phyloP scores from a whole-genome alignment of 2,329 filamentous ascomycete genomes.

The Lachnellula willkommii region DNA sequence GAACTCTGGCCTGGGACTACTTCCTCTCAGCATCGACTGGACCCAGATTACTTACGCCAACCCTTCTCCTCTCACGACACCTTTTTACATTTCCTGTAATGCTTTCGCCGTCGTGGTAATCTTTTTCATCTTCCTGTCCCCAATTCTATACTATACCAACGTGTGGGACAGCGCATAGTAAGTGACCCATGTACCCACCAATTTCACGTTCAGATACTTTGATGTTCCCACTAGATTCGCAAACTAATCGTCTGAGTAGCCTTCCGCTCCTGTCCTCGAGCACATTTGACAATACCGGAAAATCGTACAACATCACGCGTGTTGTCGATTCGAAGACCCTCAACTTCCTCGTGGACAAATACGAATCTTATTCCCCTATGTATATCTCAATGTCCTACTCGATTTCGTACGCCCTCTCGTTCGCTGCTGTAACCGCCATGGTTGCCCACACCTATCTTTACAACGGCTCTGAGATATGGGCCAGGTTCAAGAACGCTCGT shows the following conservation, averaged over 20 bases:
- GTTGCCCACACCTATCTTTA: conserved; percentile 63
- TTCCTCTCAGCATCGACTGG: conserved; percentile 73
- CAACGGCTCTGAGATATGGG: conserved; percentile 61
- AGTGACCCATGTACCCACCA: background rate
- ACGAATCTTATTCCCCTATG: conserved; percentile 64
- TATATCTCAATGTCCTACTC: conserved; percentile 69
- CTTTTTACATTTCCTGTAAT: conserved; percentile 70
- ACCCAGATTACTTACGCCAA: conserved; percentile 32
- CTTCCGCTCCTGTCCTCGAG: conserved; percentile 63
- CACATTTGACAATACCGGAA: conserved; percentile 68
- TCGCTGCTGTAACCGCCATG: conserved; percentile 63
- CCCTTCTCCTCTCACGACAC: conserved; percentile 40
- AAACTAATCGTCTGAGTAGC: conserved; percentile 5
- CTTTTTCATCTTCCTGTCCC: conserved; percentile 56
- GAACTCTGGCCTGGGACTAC: conserved; percentile 55
- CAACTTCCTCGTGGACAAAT: conserved; percentile 49
- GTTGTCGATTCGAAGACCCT: conserved; percentile 59
- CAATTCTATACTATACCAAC: conserved; percentile 58
- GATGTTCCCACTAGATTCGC: background rate
- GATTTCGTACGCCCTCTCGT: conserved; percentile 63
- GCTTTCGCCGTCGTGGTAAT: conserved; percentile 60
- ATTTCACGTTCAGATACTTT: background rate
- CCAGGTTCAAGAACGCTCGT: conserved; percentile 1
- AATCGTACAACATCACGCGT: conserved; percentile 55
- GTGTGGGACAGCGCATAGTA: conserved; percentile 57